Evolutionary conservation across 306 rosid species (phyloP), one percentile per base, ranked within the genome.

Genomic region (Mucuna pruriens): DNA sequence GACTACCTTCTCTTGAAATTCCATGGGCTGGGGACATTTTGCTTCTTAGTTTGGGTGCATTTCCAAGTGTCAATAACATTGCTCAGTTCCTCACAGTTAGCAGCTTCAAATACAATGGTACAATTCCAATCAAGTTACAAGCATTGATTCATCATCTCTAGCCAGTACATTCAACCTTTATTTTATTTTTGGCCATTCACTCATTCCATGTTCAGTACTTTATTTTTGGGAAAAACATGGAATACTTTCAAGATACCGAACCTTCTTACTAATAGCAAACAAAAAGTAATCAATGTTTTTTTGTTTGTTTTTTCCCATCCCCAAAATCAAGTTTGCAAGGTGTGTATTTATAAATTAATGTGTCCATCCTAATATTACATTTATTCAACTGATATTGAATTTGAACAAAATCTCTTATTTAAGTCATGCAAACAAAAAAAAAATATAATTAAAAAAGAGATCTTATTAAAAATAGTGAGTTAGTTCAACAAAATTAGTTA

Each of bases 1-100:
- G 62, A 45, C 74, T 36, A 33, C 31, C 1, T 23, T 40, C 64
- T 13, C 63, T 72, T 33, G 52, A 79, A 42, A 68, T 68, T 54
- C 57, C 55, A 39, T 15, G 82, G 16, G 17, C 23, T 57, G 39
- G 70, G 70, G 31, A 11, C 55, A n/a, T 19, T 42, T 52, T 44
- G 77, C 26, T 58, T 12, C 67, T 39, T 6, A 6, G 29, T 29
- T 33, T 31, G 62, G 19, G 67, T 55, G 40, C 26, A 58, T 23
- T 75, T 26, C 48, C 16, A 42, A 29, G 39, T n/a, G 29, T 22
- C 36, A 69, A 11, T 61, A n/a, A n/a, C 23, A 58, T 58, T 48
- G 15, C 3, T 25, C n/a, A 58, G 1, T 25, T 11, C 33, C 3
- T 10, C 65, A 54, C 1, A 0, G 12, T 54, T 20, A 54, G 62